phyloP scores from a whole-genome alignment of 495 filamentous ascomycete species.

The Talaromyces nanjingensis region DNA sequence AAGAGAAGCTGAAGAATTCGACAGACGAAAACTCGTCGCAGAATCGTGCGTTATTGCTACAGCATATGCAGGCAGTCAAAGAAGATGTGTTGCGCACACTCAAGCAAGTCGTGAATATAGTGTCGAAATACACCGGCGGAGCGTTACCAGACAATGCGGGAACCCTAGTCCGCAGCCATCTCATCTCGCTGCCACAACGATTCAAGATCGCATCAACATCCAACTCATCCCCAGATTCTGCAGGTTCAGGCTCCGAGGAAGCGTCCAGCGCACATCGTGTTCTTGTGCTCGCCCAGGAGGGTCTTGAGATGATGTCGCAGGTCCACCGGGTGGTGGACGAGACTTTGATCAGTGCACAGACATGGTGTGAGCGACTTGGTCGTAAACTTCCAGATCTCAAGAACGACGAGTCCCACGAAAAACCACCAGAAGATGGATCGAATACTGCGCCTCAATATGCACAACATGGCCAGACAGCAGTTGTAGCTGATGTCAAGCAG shows the following conservation, averaged over 20 bases:
- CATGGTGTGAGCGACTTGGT: conserved; percentile 74
- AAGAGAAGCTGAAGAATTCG: conserved; percentile 17
- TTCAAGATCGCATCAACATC: conserved; percentile 53
- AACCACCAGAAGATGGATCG: conserved; percentile 15
- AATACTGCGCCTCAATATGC: conserved; percentile 4
- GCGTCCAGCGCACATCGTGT: conserved; percentile 57
- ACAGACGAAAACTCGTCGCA: conserved; percentile 18
- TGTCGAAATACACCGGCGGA: conserved; percentile 77
- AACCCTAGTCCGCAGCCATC: conserved; percentile 66
- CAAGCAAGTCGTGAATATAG: conserved; percentile 66
- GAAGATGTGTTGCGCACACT: conserved; percentile 69
- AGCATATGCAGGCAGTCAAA: conserved; percentile 61
- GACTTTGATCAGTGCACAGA: conserved; percentile 80
- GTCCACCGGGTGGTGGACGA: conserved; percentile 73
- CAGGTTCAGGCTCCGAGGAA: conserved; percentile 31
- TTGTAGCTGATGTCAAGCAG: conserved; percentile 28
- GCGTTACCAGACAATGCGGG: conserved; percentile 79
- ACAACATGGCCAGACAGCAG: conserved; percentile 11
- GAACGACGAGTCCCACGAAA: conserved; percentile 12
- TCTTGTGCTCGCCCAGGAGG: conserved; percentile 76
- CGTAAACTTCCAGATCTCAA: conserved; percentile 36
- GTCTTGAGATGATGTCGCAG: conserved; percentile 81
- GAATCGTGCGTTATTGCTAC: conserved; percentile 39
- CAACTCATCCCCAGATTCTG: conserved; percentile 31
- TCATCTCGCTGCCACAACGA: conserved; percentile 70